These are phyloP conservation scores for Obelidium mucronatum DNA, from an alignment of 192 early-diverging fungal genomes.

Conservation along the genomic window DNA sequence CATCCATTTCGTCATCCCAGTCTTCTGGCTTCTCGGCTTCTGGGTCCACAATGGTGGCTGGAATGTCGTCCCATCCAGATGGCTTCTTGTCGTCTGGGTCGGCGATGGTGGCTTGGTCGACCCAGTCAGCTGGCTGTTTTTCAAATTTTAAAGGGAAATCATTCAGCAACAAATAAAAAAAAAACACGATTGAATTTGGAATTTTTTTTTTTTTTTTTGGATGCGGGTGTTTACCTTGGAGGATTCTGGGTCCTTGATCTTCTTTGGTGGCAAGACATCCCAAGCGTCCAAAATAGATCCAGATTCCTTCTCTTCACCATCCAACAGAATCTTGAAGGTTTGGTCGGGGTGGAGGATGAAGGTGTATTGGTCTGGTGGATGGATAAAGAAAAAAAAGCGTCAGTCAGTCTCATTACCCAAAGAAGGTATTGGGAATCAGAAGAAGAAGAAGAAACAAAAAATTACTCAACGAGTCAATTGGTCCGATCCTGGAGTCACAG, in stretches of 20 bases:
- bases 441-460: background rate
- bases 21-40: constrained; percentile 87
- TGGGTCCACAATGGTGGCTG: constrained; percentile 82
- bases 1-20: constrained; percentile 73
- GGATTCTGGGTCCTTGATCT: constrained; percentile 50
- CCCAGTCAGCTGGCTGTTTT: constrained; percentile 36
- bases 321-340: constrained; percentile 55
- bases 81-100: constrained; percentile 81
- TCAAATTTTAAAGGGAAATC: background rate
- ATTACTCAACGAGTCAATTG: constrained; percentile 54
- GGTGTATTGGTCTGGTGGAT: constrained; percentile 52
- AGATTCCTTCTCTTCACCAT: constrained; percentile 44
- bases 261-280: constrained; percentile 54
- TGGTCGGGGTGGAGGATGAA: constrained; percentile 56
- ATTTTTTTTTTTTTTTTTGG: constrained; percentile 32
- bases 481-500: constrained; percentile 44
- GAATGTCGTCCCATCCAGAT: constrained; percentile 74
- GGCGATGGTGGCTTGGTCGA: constrained; percentile 68
- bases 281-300: constrained; percentile 55
- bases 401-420: no score
- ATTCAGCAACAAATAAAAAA: background rate
- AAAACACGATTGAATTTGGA: constrained; percentile 4
- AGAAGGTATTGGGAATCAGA: background rate
- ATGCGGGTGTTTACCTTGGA: no score
- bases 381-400: background rate